Percentiles rank a stretch among this genome's conserved stretches.
Evolutionary conservation across 139 green algal species (phyloP).

Genomic region (Zygnema cylindricum): DNA sequence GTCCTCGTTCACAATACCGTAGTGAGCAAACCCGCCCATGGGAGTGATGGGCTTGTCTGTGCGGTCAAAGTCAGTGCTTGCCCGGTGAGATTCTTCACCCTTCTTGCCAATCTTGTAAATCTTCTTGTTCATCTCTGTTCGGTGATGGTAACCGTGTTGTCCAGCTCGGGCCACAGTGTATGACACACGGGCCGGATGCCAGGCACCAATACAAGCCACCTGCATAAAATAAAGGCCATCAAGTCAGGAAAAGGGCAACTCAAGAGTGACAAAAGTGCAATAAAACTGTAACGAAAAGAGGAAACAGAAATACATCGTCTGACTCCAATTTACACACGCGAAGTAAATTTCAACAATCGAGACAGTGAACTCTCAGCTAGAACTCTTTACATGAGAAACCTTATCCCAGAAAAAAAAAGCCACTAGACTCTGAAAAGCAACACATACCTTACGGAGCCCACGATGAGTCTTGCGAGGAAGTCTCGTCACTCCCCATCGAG

Average conservation of each 20-base stretch:
- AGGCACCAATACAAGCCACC: conserved; percentile 96
- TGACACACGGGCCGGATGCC: conserved; percentile 95
- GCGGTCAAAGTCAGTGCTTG: conserved; percentile 93
- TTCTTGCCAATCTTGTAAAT: conserved; percentile 98
- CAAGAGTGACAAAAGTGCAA: too few species aligned
- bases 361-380: too few species aligned
- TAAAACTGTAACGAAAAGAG: too few species aligned
- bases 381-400: too few species aligned
- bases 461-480: conserved; percentile 99
- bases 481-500: conserved; percentile 96
- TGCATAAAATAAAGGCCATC: not conserved
- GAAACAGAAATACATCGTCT: too few species aligned
- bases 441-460: conserved; percentile 93
- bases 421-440: too few species aligned
- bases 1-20: conserved; percentile 95
- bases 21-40: conserved; percentile 99
- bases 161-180: conserved; percentile 95
- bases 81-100: conserved; percentile 77
- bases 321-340: too few species aligned
- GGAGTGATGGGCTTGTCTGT: conserved; percentile 98
- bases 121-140: conserved; percentile 99
- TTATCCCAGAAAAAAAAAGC: too few species aligned
- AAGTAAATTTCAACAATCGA: too few species aligned
- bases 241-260: too few species aligned
- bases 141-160: conserved; percentile 97